Conservation (phyloP, 495 filamentous ascomycete species). For the Aspergillus steynii region DNA sequence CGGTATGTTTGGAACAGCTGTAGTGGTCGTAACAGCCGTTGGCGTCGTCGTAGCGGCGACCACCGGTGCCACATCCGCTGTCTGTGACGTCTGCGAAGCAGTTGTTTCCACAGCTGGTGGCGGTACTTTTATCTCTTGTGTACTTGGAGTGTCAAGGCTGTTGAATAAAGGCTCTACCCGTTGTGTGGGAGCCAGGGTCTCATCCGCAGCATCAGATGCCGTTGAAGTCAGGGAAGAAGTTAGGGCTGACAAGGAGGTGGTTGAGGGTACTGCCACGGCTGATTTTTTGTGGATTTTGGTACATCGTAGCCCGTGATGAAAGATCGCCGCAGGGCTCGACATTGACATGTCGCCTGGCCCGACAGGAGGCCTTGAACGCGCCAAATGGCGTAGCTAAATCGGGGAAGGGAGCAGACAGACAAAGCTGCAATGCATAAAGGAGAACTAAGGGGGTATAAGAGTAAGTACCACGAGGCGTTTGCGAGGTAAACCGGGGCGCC, state of each 20-base stretch:
- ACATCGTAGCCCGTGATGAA: constrained; percentile 22
- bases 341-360: constrained; percentile 25
- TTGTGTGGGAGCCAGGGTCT: background rate
- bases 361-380: constrained; percentile 6
- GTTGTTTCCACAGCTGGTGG: background rate
- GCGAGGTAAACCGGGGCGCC: background rate
- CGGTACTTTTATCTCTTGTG: background rate
- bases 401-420: constrained; percentile 1
- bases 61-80: background rate
- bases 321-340: constrained; percentile 22
- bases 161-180: background rate
- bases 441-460: background rate
- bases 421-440: constrained; percentile 11
- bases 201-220: constrained; percentile 2
- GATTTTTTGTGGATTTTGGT: constrained; percentile 22
- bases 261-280: constrained; percentile 2
- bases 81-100: background rate
- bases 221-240: constrained; percentile 7
- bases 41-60: background rate
- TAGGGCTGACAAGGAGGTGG: constrained; percentile 1
- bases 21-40: background rate
- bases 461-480: background rate
- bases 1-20: background rate
- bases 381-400: constrained; percentile 1
- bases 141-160: background rate